Conservation (phyloP, 768 basidiomycete genomes). For the Mycena galericulata region DNA sequence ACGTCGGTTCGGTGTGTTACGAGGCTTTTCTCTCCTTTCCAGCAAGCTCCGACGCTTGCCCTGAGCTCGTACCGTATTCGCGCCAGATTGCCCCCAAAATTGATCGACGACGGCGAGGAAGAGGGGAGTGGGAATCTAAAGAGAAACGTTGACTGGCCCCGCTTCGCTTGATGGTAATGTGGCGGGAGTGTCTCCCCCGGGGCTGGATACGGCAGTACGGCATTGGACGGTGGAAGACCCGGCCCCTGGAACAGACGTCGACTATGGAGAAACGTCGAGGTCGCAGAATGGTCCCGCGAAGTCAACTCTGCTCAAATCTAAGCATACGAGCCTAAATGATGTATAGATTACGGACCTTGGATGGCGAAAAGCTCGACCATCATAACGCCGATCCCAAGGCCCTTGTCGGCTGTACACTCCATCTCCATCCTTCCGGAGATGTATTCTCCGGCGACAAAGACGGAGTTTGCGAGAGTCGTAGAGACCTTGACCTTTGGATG, state of each 20-base stretch:
- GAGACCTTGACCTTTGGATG: constrained; percentile 85
- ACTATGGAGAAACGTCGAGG: constrained; percentile 79
- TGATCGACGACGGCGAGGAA: constrained; percentile 76
- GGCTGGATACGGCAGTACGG: constrained; percentile 73
- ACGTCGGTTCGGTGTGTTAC: constrained; percentile 72
- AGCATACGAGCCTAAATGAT: constrained; percentile 21
- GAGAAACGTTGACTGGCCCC: constrained; percentile 81
- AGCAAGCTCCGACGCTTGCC: constrained; percentile 77
- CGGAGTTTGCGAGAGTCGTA: constrained; percentile 66
- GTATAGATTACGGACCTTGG: constrained; percentile 64
- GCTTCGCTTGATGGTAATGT: constrained; percentile 78
- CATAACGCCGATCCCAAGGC: constrained; percentile 79
- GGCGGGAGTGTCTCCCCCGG: constrained; percentile 74
- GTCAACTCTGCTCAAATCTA: constrained; percentile 65
- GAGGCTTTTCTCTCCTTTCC: constrained; percentile 79
- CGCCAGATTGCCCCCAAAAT: constrained; percentile 77
- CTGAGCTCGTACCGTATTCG: constrained; percentile 78
- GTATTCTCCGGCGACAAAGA: constrained; percentile 74
- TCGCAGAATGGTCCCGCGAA: constrained; percentile 84
- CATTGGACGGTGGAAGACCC: constrained; percentile 85
- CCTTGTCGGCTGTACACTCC: constrained; percentile 80
- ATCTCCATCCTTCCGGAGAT: constrained; percentile 84
- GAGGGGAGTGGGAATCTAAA: constrained; percentile 81
- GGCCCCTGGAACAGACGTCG: constrained; percentile 84
- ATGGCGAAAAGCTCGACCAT: constrained; percentile 83